Percentiles rank a stretch among this genome's conserved stretches.
These are phyloP conservation scores for Suhomyces ambrosiae DNA, from an alignment of 1,139 yeast genomes.

Conservation along the genomic window DNA sequence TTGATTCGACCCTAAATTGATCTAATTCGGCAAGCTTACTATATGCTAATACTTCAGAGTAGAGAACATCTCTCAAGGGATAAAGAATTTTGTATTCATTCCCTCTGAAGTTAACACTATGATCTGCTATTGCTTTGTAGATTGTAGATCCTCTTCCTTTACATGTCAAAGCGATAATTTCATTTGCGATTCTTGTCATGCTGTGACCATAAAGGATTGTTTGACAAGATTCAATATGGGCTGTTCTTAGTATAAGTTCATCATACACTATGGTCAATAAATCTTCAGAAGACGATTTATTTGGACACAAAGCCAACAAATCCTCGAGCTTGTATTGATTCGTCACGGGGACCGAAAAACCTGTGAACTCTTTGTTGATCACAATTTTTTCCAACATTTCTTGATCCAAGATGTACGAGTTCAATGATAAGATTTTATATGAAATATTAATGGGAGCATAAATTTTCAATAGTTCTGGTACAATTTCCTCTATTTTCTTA, in stretches of 20 bases:
- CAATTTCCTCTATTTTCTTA: conserved; percentile 18
- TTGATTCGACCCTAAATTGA: conserved; percentile 24
- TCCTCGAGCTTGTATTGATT: conserved; percentile 25
- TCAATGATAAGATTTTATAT: conserved; percentile 41
- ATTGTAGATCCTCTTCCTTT: conserved; percentile 84
- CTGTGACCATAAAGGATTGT: conserved; percentile 74
- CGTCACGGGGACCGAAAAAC: conserved; percentile 17
- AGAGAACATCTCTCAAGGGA: conserved; percentile 76
- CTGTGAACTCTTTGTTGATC: conserved; percentile 31
- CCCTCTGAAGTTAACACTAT: conserved; percentile 29
- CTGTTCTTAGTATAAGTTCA: conserved; percentile 51
- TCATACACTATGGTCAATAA: conserved; percentile 51
- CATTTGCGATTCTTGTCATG: conserved; percentile 83
- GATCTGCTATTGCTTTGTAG: conserved; percentile 54
- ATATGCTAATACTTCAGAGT: conserved; percentile 65
- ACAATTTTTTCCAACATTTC: conserved; percentile 28
- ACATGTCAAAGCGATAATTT: conserved; percentile 76
- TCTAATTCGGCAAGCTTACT: conserved; percentile 37
- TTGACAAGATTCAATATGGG: conserved; percentile 47
- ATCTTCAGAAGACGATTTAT: conserved; percentile 67
- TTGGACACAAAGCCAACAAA: conserved; percentile 39
- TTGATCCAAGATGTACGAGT: conserved; percentile 35
- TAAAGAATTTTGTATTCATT: conserved; percentile 49
- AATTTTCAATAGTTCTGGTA: conserved; percentile 23
- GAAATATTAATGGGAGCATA: conserved; percentile 31